phyloP scores from a whole-genome alignment of 768 basidiomycete species.

The Inosperma sp. region DNA sequence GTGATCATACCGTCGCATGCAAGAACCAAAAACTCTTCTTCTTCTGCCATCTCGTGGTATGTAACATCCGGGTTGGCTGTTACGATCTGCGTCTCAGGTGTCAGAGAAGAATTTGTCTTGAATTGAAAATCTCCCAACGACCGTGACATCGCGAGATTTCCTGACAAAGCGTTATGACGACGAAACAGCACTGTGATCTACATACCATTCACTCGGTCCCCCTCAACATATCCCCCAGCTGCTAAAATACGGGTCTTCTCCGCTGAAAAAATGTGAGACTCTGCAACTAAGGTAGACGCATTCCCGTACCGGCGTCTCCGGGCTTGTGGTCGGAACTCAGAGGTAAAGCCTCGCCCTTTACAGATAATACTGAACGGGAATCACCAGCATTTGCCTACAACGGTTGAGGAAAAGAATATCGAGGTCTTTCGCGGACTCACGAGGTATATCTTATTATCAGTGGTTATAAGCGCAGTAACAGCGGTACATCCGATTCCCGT shows the following conservation, averaged over 20 bases:
- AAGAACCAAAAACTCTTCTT: conserved; percentile 92
- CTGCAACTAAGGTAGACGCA: conserved; percentile 1
- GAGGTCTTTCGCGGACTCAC: conserved; percentile 40
- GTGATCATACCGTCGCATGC: conserved; percentile 84
- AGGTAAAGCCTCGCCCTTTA: conserved; percentile 81
- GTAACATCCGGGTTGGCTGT: conserved; percentile 92
- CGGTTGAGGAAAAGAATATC: conserved; percentile 10
- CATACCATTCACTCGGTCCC: conserved; percentile 91
- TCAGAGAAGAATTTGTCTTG: conserved; percentile 85
- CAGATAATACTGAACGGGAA: conserved; percentile 82
- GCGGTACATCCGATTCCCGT: conserved; percentile 96
- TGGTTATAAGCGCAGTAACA: conserved; percentile 78
- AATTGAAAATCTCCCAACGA: conserved; percentile 98
- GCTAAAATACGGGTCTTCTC: conserved; percentile 82
- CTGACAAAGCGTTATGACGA: conserved; percentile 38
- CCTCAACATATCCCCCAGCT: conserved; percentile 95
- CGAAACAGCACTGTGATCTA: conserved; percentile 6
- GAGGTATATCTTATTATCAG: conserved; percentile 72
- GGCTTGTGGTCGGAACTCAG: conserved; percentile 97
- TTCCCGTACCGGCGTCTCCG: conserved; percentile 64
- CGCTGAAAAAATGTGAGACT: conserved; percentile 36
- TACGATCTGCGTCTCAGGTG: conserved; percentile 91
- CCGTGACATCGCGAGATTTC: conserved; percentile 91
- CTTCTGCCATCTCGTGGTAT: conserved; percentile 71
- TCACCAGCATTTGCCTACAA: conserved; percentile 96